Conservation (phyloP, 192 early-diverging fungal genomes). For the Lobosporangium transversale region DNA sequence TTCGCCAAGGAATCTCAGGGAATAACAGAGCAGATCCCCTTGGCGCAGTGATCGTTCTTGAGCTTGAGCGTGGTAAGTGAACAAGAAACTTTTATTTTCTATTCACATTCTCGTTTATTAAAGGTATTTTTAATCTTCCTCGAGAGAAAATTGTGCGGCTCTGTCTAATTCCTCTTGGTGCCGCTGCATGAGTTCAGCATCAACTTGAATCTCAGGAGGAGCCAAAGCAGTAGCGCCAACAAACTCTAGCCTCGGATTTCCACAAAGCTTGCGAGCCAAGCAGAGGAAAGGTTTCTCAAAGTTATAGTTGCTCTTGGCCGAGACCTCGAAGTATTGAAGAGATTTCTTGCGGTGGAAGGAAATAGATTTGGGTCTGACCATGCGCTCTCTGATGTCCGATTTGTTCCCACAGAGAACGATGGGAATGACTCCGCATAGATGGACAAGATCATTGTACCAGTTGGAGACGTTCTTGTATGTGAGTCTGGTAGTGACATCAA, state of each 20-base stretch:
- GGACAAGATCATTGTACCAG: slow-evolving; percentile 99
- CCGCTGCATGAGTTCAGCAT: slow-evolving; percentile 76
- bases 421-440: slow-evolving; percentile 99
- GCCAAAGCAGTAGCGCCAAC: slow-evolving; percentile 96
- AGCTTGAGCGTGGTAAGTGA: too few relatives aligned
- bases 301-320: slow-evolving; percentile 99
- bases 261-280: slow-evolving; percentile 96
- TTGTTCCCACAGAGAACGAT: slow-evolving; percentile 99
- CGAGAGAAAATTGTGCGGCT: slow-evolving; percentile 86
- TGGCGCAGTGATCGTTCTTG: too few relatives aligned
- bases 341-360: slow-evolving; percentile 99
- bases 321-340: slow-evolving; percentile 99
- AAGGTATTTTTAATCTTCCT: slow-evolving; percentile 59
- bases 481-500: slow-evolving; percentile 98
- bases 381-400: slow-evolving; percentile 99
- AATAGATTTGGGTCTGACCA: slow-evolving; percentile 99
- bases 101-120: too few relatives aligned
- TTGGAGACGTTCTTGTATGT: slow-evolving; percentile 99
- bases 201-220: slow-evolving; percentile 91
- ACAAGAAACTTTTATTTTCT: too few relatives aligned
- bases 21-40: too few relatives aligned
- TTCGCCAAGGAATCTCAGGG: too few relatives aligned
- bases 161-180: slow-evolving; percentile 80
- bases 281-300: slow-evolving; percentile 99
- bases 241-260: slow-evolving; percentile 93